Evolutionary conservation across 2,329 filamentous ascomycete species (phyloP).

Genomic region (Colletotrichum cordylinicola): DNA sequence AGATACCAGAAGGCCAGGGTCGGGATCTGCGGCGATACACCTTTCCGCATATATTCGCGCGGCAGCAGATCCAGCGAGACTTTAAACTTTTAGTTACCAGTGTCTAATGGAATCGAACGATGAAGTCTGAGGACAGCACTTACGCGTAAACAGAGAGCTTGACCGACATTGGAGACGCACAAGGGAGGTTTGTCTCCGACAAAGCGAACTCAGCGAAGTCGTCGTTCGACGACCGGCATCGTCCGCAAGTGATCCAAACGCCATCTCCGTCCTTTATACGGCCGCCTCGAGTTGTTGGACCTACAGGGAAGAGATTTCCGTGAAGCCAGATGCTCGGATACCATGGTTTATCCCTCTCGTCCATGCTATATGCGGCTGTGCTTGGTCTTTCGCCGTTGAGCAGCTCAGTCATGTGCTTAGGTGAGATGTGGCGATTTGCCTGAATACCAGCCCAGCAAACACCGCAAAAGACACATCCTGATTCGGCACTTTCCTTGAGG

Average conservation of each 20-base stretch:
- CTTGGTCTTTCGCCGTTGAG: neutral
- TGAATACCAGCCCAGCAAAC: neutral
- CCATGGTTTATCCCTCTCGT: neutral
- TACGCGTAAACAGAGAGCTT: neutral
- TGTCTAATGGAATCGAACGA: no score
- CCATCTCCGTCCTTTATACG: neutral
- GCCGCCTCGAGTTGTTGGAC: neutral
- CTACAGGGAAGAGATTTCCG: neutral
- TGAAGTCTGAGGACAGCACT: no score
- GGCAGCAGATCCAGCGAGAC: neutral
- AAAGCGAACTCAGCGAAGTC: no score
- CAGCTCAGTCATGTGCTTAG: neutral
- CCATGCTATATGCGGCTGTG: neutral
- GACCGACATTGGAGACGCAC: neutral
- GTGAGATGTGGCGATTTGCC: neutral
- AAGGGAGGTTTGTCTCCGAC: neutral
- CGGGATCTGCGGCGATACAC: neutral
- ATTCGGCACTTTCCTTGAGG: neutral
- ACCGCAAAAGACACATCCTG: neutral
- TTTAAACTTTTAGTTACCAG: no score
- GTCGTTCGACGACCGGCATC: neutral
- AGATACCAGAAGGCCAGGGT: neutral
- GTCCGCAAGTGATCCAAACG: neutral
- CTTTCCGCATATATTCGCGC: neutral
- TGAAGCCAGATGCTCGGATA: slow-evolving; percentile 1